phyloP scores from a whole-genome alignment of 257 asterid species.

The Nyctanthes arbortristis region DNA sequence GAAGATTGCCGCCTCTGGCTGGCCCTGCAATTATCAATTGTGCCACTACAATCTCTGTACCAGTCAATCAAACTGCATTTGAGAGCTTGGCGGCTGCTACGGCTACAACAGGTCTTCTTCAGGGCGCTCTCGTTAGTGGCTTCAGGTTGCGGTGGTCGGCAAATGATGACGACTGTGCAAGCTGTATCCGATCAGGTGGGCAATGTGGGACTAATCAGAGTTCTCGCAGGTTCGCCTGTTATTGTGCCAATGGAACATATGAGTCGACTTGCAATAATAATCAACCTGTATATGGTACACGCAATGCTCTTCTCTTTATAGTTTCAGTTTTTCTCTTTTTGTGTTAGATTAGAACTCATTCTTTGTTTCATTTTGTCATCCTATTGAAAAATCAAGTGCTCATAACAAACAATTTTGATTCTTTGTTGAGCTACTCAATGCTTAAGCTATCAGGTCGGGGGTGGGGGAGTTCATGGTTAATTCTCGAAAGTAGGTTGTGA shows the following conservation, averaged over 20 bases:
- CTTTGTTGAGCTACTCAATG: too few relatives aligned
- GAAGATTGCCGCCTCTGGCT: background rate
- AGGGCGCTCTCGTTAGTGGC: conserved; percentile 35
- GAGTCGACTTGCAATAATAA: too few relatives aligned
- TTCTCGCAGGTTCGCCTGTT: conserved; percentile 37
- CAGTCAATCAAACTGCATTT: conserved; percentile 26
- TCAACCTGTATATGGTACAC: background rate
- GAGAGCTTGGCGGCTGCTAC: background rate
- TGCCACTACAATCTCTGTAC: conserved; percentile 23
- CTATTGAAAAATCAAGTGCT: too few relatives aligned
- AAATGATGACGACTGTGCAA: conserved; percentile 18
- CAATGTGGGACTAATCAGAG: conserved; percentile 43
- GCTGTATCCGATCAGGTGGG: conserved; percentile 42
- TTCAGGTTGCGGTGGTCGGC: conserved; percentile 53
- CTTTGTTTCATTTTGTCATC: too few relatives aligned
- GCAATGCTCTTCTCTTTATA: too few relatives aligned
- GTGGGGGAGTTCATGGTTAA: too few relatives aligned
- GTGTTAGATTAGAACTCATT: too few relatives aligned
- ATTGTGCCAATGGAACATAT: conserved; percentile 23
- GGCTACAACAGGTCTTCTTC: background rate
- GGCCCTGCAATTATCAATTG: conserved; percentile 30
- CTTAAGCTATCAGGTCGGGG: too few relatives aligned
- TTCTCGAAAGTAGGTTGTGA: too few relatives aligned
- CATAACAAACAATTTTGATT: too few relatives aligned
- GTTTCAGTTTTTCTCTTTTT: too few relatives aligned